Conservation (phyloP, 257 asterid genomes). For the Solanum virginianum region DNA sequence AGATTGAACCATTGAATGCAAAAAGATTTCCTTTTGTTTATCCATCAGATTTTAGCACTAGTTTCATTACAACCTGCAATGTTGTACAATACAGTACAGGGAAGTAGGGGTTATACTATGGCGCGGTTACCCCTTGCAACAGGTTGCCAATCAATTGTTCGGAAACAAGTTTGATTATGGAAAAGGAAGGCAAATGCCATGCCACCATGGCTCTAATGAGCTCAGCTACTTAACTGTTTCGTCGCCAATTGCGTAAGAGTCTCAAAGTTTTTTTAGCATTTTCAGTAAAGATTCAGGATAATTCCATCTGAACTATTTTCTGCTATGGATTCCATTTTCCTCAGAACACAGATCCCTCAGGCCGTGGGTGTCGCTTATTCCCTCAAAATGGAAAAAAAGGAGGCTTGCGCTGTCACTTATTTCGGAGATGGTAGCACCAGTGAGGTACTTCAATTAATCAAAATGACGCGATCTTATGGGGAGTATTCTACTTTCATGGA, state of each 20-base stretch:
- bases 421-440: slow-evolving; percentile 85
- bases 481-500: background rate
- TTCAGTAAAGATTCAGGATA: background rate
- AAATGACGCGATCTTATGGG: background rate
- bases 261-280: background rate
- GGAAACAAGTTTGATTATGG: slow-evolving; percentile 61
- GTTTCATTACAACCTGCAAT: background rate
- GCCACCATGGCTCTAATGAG: slow-evolving; percentile 70
- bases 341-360: slow-evolving; percentile 95
- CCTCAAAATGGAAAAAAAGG: slow-evolving; percentile 72
- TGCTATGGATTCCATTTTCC: background rate
- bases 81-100: slow-evolving; percentile 38
- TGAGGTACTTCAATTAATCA: slow-evolving; percentile 36
- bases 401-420: slow-evolving; percentile 69
- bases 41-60: background rate
- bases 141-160: slow-evolving; percentile 64
- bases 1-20: background rate
- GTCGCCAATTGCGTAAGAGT: slow-evolving; percentile 73
- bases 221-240: slow-evolving; percentile 65
- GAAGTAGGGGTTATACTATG: slow-evolving; percentile 85
- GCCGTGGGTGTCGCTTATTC: slow-evolving; percentile 95
- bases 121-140: slow-evolving; percentile 81
- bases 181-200: slow-evolving; percentile 98
- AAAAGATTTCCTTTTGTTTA: background rate
- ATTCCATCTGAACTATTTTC: background rate